Base-by-base conservation (phyloP, 805 yeast genomes). In the Candida khao-thaluensis region DNA sequence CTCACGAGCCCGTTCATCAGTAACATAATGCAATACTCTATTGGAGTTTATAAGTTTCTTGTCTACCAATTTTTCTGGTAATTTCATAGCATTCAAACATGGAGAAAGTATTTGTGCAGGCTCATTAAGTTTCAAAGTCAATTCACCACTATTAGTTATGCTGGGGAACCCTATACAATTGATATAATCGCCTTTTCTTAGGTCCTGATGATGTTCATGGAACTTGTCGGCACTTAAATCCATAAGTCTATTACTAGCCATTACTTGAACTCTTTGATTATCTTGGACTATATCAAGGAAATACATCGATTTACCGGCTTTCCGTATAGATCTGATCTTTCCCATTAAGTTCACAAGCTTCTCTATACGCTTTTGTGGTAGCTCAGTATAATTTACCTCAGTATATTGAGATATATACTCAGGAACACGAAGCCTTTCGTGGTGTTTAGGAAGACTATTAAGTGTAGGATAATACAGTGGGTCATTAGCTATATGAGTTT, bases 171-270 rank as follows among this genome's bases (percentile, higher is more conserved):
- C 99, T 3, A 60, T 51, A 17, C 82, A 77, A 6, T 76, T 62
- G 3, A 91, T 63, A 30, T 72, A 74, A 53, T 91, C 99, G 0
- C 96, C 96, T 16, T 74, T 74, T 34, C 82, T 69, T 27, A 88
- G 60, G 21, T 62, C 54, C 3, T 56, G 56, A 49, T 74, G 79
- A 6, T 32, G 17, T 33, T 45, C 57, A 3, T 54, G 52, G 45
- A 79, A 81, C 28, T 69, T 70, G 0, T 66, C 74, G 16, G 60
- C 66, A 1, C 64, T 45, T 5, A 74, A 23, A 0, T 59, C 62
- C 63, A 75, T 61, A 40, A 71, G 58, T 49, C 71, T 76, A 51
- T 71, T 74, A 53, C 75, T 76, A 14, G 80, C 74, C 50, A 82
- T 79, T 0, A 85, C 50, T 55, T 87, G 96, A 2, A 87, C 59